A percentile compares a stretch with the other conserved stretches of the same genome.
These are phyloP conservation scores for Suillus discolor DNA, from an alignment of 768 basidiomycete species.

Conservation along the genomic window DNA sequence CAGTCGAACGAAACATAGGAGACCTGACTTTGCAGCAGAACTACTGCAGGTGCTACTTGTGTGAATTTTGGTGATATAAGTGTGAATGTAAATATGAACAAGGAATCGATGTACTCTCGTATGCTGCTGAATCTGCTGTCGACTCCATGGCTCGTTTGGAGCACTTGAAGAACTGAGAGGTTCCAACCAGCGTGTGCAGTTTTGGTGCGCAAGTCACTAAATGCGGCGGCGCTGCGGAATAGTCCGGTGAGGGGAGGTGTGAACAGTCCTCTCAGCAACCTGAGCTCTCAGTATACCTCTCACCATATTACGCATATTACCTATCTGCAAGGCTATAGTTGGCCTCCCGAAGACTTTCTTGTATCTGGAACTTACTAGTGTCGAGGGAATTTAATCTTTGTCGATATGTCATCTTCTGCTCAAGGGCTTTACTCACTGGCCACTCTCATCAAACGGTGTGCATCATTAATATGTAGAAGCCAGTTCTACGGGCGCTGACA, in stretches of 20 bases:
- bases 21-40: too few relatives aligned
- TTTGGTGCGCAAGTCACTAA: too few relatives aligned
- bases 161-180: too few relatives aligned
- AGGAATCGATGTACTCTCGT: too few relatives aligned
- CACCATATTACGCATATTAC: neutral
- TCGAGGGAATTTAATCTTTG: neutral
- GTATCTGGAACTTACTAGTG: neutral
- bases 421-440: constrained; percentile 71
- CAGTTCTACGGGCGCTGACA: constrained; percentile 8
- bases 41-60: too few relatives aligned
- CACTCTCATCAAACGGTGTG: constrained; percentile 82
- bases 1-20: too few relatives aligned
- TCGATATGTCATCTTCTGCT: constrained; percentile 37
- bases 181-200: too few relatives aligned
- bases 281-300: neutral
- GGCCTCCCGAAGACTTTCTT: neutral
- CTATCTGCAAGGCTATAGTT: neutral
- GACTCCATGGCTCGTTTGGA: too few relatives aligned
- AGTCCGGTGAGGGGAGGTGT: constrained; percentile 18
- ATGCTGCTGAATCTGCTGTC: too few relatives aligned
- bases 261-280: too few relatives aligned
- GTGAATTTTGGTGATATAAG: too few relatives aligned
- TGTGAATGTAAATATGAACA: too few relatives aligned
- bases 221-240: constrained; percentile 15
- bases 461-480: constrained; percentile 9